Evolutionary conservation across 2,329 filamentous ascomycete genomes (phyloP).

Genomic region (Kalaharituber pfeilii): DNA sequence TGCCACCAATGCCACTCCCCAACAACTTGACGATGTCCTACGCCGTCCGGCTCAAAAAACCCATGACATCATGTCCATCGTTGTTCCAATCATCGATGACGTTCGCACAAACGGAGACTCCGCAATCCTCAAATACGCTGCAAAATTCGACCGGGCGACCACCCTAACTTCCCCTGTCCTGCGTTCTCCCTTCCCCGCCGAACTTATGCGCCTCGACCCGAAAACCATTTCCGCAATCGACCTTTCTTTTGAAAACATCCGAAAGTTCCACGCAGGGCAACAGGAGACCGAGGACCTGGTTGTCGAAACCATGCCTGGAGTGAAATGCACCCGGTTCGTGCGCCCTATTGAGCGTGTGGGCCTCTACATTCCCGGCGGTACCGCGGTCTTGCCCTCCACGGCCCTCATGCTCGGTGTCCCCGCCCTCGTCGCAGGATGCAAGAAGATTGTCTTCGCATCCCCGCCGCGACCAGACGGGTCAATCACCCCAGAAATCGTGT

Average conservation of each 20-base stretch:
- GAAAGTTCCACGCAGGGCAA: conserved; percentile 83
- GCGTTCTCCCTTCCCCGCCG: conserved; percentile 68
- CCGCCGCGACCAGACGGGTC: conserved; percentile 78
- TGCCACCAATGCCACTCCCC: conserved; percentile 43
- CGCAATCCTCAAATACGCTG: conserved; percentile 78
- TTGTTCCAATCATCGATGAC: conserved; percentile 78
- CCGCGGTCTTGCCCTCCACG: conserved; percentile 89
- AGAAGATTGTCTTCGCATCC: conserved; percentile 83
- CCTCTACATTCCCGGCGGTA: conserved; percentile 87
- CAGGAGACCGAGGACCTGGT: conserved; percentile 63
- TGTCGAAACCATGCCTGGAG: conserved; percentile 95
- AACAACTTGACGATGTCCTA: conserved; percentile 54
- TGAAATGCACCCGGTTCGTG: conserved; percentile 82
- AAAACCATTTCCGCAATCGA: conserved; percentile 91
- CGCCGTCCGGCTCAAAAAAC: conserved; percentile 86
- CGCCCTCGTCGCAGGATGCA: conserved; percentile 91
- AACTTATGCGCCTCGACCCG: conserved; percentile 65
- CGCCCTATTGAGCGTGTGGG: conserved; percentile 91
- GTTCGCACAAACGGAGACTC: conserved; percentile 71
- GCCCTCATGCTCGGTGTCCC: conserved; percentile 96
- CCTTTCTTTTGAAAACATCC: conserved; percentile 81
- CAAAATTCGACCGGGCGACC: conserved; percentile 81
- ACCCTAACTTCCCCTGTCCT: conserved; percentile 78
- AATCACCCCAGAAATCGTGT: conserved; percentile 91
- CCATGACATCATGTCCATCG: conserved; percentile 85